Conservation (phyloP, 2,329 filamentous ascomycete species). For the Trichophyton schoenleinii region DNA sequence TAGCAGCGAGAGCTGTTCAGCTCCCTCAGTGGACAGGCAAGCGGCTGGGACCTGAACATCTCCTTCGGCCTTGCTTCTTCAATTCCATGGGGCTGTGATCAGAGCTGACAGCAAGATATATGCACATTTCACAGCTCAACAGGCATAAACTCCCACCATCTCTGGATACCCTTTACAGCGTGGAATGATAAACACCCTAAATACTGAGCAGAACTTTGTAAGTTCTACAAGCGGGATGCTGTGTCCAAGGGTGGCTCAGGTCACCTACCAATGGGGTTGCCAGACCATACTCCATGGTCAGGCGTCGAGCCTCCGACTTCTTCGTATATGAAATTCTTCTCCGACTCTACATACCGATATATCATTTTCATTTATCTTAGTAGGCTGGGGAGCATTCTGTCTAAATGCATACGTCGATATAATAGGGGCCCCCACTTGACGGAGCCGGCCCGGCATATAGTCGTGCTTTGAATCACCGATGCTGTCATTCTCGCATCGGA, state of each 20-base stretch:
- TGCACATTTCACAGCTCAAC: not conserved
- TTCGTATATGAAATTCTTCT: not conserved
- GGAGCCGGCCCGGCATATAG: not conserved
- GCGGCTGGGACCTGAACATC: not conserved
- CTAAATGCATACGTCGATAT: not conserved
- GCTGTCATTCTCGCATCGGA: not conserved
- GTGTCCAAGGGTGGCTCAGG: not conserved
- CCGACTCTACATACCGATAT: not conserved
- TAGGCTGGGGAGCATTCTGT: not conserved
- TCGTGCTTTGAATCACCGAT: not conserved
- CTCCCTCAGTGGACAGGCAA: not conserved
- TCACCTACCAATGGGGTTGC: not conserved
- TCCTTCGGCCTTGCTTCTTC: not conserved
- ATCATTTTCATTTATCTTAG: not conserved
- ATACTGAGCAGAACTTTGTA: not conserved
- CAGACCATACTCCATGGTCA: not conserved
- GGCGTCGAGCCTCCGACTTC: not conserved
- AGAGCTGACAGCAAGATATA: not conserved
- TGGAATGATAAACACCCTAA: not conserved
- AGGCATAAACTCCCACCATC: not conserved
- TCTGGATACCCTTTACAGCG: not conserved
- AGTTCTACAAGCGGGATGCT: not conserved
- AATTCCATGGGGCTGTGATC: not conserved
- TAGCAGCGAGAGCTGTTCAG: not conserved
- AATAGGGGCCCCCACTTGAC: not conserved